A percentile compares a stretch with the other conserved stretches of the same genome.
Evolutionary conservation across 1,284 basidiomycete genomes (phyloP).

Genomic region (Phellinidium pouzarii): DNA sequence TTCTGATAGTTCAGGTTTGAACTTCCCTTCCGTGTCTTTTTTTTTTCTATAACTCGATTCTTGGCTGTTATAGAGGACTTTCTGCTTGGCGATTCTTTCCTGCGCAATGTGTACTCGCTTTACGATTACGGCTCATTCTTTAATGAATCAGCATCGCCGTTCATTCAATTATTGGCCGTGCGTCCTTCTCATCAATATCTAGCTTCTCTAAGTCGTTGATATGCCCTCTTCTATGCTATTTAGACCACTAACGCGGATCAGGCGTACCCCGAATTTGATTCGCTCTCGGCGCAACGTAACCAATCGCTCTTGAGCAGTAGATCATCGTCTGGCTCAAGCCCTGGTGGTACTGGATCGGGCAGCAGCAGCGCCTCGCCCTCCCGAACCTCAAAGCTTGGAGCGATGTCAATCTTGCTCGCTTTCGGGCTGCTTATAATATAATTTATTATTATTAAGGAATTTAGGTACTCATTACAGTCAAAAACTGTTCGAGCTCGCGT

Average conservation of each 20-base stretch:
- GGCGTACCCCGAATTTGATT: slow-evolving; percentile 4
- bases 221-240: neutral
- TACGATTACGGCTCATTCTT: slow-evolving; percentile 17
- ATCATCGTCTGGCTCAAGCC: no score
- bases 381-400: no score
- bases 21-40: neutral
- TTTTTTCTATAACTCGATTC: neutral
- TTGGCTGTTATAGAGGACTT: slow-evolving; percentile 12
- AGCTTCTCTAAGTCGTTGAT: neutral
- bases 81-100: slow-evolving; percentile 18
- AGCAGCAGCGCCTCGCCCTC: no score
- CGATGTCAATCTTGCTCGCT: no score
- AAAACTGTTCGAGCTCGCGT: no score
- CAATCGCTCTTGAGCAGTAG: neutral
- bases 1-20: neutral
- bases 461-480: no score
- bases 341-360: neutral
- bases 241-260: neutral
- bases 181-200: no score
- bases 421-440: no score
- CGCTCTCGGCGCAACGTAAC: slow-evolving; percentile 3
- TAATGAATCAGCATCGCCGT: slow-evolving; percentile 10
- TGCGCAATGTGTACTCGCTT: slow-evolving; percentile 18
- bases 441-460: no score
- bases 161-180: slow-evolving; percentile 15